Conservation (phyloP, 805 yeast genomes). For the Yarrowia sp. region DNA sequence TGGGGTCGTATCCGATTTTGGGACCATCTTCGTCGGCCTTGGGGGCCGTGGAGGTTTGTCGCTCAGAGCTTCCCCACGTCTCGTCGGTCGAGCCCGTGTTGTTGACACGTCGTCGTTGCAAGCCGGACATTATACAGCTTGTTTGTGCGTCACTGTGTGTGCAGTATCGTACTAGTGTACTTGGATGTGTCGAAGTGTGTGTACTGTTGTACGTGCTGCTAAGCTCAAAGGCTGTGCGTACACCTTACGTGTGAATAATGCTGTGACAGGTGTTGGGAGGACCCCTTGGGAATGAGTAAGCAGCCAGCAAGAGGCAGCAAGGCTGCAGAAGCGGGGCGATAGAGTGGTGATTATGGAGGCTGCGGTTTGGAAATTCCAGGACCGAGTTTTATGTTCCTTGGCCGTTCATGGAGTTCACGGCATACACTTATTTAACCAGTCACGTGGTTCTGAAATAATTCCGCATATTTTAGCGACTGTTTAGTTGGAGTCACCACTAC, state of each 20-base stretch:
- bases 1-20: conserved; percentile 78
- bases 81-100: conserved; percentile 25
- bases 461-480: too few relatives aligned
- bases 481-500: too few relatives aligned
- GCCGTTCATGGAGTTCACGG: too few relatives aligned
- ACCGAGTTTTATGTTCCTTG: too few relatives aligned
- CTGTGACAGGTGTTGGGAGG: conserved; percentile 24
- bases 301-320: neutral
- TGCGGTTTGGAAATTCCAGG: neutral
- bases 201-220: neutral
- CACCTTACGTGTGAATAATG: conserved; percentile 3
- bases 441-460: too few relatives aligned
- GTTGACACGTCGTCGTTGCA: conserved; percentile 35
- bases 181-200: too few relatives aligned
- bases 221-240: neutral
- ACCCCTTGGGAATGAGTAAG: neutral
- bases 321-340: too few relatives aligned
- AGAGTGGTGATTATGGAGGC: too few relatives aligned
- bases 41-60: neutral
- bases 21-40: conserved; percentile 43
- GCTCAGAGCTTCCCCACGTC: neutral
- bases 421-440: too few relatives aligned
- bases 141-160: too few relatives aligned
- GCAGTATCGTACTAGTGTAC: neutral
- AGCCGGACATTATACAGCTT: conserved; percentile 28